Evolutionary conservation across 768 basidiomycete genomes (phyloP).

Genomic region (Leccinum fibrillosum): DNA sequence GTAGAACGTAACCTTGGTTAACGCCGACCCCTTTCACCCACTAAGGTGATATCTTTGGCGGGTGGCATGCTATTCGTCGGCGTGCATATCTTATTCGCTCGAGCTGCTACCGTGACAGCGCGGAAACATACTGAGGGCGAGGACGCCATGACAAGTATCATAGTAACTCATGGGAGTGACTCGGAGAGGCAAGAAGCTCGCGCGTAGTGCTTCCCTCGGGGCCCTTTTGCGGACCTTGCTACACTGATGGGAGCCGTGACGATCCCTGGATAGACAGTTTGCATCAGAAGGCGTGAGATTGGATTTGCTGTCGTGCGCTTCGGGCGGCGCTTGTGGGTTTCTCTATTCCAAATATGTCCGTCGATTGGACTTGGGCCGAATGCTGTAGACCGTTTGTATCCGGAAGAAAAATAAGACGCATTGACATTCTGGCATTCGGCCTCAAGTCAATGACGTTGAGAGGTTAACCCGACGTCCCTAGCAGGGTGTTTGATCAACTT

Average conservation of each 20-base stretch:
- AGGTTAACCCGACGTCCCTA: not conserved
- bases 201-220: not conserved
- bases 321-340: not conserved
- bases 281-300: not conserved
- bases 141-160: not conserved
- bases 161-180: not conserved
- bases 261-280: not conserved
- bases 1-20: not conserved
- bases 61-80: conserved; percentile 7
- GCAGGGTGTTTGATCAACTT: not conserved
- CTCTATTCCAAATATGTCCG: not conserved
- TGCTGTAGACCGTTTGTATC: not conserved
- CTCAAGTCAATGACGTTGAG: too few relatives aligned
- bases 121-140: not conserved
- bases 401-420: not conserved
- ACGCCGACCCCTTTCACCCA: not conserved
- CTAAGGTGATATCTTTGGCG: conserved; percentile 10
- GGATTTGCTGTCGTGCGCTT: not conserved
- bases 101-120: too few relatives aligned
- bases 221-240: not conserved
- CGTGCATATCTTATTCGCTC: conserved; percentile 10
- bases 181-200: not conserved
- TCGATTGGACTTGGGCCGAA: not conserved
- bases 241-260: not conserved
- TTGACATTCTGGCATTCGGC: not conserved